A percentile compares a stretch with the other conserved stretches of the same genome.
Evolutionary conservation across 75 land plant species (phyloP).

Genomic region (Pseudotsuga menziesii): DNA sequence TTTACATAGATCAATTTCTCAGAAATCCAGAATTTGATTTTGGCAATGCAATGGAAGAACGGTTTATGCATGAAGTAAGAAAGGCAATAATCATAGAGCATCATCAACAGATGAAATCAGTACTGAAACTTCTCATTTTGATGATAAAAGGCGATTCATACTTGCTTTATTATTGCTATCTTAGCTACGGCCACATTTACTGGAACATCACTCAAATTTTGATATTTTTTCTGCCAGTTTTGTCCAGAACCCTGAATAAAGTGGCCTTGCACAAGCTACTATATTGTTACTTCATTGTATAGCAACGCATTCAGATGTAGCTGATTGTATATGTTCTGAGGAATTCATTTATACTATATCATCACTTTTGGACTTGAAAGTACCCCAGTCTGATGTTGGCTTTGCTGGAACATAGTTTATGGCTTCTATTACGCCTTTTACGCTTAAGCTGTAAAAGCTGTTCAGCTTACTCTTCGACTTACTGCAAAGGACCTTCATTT

Average conservation of each 20-base stretch:
- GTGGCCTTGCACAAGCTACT: no score
- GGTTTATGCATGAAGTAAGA: slow-evolving; percentile 37
- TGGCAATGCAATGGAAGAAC: slow-evolving; percentile 28
- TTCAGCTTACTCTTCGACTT: no score
- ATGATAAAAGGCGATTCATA: slow-evolving; percentile 31
- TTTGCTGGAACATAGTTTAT: no score
- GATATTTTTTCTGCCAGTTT: slow-evolving; percentile 36
- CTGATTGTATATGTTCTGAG: no score
- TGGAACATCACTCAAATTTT: slow-evolving; percentile 29
- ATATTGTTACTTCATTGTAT: no score
- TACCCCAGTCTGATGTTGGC: no score
- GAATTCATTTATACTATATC: no score
- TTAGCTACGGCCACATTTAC: slow-evolving; percentile 29
- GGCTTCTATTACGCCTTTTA: no score
- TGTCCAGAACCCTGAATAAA: slow-evolving; percentile 14
- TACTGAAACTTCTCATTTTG: slow-evolving; percentile 16
- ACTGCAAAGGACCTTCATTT: no score
- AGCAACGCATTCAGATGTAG: no score
- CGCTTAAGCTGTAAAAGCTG: no score
- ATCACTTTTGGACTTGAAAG: no score
- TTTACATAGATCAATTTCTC: slow-evolving; percentile 39
- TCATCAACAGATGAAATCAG: slow-evolving; percentile 11
- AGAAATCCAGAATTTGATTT: slow-evolving; percentile 36
- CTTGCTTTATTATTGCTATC: slow-evolving; percentile 31
- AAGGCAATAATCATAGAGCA: slow-evolving; percentile 38